Conservation (phyloP, 2,329 filamentous ascomycete genomes). For the Achaetomium macrosporum region DNA sequence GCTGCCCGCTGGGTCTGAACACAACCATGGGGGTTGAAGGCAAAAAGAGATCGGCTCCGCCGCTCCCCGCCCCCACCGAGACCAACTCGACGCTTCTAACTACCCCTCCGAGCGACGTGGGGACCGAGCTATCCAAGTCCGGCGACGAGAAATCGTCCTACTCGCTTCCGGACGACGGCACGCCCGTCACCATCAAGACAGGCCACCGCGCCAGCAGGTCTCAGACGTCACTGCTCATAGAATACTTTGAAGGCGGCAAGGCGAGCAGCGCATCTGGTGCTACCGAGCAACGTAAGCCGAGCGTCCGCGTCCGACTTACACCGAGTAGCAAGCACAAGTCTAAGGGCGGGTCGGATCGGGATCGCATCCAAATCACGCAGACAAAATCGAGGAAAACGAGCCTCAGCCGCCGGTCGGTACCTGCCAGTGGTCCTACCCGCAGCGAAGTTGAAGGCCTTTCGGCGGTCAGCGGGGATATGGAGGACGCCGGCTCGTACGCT, state of each 20-base stretch:
- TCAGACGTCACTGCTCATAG: conserved; percentile 86
- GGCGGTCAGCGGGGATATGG: conserved; percentile 30
- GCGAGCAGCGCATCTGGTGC: conserved; percentile 41
- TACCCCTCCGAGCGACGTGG: conserved; percentile 56
- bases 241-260: conserved; percentile 86
- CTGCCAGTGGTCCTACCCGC: conserved; percentile 51
- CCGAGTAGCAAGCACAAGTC: conserved; percentile 48
- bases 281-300: conserved; percentile 65
- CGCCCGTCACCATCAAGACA: conserved; percentile 86
- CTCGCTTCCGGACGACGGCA: conserved; percentile 79
- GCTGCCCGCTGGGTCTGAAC: conserved; percentile 15
- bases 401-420: conserved; percentile 34
- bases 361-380: conserved; percentile 83
- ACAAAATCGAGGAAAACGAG: conserved; percentile 68
- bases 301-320: conserved; percentile 72
- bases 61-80: conserved; percentile 74
- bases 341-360: conserved; percentile 55
- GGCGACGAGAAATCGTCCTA: conserved; percentile 68
- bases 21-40: conserved; percentile 50
- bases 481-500: conserved; percentile 68
- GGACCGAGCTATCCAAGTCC: conserved; percentile 62
- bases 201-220: conserved; percentile 57
- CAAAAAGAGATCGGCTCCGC: conserved; percentile 46
- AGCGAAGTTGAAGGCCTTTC: conserved; percentile 45
- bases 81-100: conserved; percentile 51